A percentile compares a stretch with the other conserved stretches of the same genome.
Conservation (phyloP, 2,329 filamentous ascomycete species). For the Coniochaeta pulveracea region DNA sequence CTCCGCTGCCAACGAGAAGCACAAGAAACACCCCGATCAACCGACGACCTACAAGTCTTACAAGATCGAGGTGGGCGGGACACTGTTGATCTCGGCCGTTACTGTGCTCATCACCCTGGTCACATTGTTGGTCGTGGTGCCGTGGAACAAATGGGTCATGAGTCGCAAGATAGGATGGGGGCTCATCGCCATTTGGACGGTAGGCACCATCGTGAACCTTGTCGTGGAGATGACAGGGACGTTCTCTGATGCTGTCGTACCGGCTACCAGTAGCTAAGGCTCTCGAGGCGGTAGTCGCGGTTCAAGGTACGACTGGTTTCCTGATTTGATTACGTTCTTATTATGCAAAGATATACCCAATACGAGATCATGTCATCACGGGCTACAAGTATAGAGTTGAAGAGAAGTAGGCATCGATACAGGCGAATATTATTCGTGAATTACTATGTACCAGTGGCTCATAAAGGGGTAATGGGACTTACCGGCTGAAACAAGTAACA, state of each 20-base stretch:
- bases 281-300: no score
- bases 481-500: slow-evolving; percentile 3
- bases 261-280: no score
- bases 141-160: slow-evolving; percentile 78
- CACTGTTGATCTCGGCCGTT: slow-evolving; percentile 74
- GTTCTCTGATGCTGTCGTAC: slow-evolving; percentile 30
- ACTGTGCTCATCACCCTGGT: slow-evolving; percentile 73
- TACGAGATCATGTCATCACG: no score
- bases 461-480: no score
- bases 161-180: slow-evolving; percentile 71
- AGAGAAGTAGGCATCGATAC: no score
- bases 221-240: slow-evolving; percentile 60
- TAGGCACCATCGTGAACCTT: slow-evolving; percentile 75
- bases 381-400: no score
- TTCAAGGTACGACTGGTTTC: no score
- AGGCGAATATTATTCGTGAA: no score
- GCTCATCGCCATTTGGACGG: slow-evolving; percentile 67
- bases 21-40: slow-evolving; percentile 54
- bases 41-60: slow-evolving; percentile 64
- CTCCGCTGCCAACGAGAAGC: slow-evolving; percentile 51
- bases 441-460: no score
- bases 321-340: no score
- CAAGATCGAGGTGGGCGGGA: slow-evolving; percentile 71
- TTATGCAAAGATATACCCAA: no score
- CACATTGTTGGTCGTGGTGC: slow-evolving; percentile 68